phyloP scores from a whole-genome alignment of 2,329 filamentous ascomycete species.

The Xylaria sp. region DNA sequence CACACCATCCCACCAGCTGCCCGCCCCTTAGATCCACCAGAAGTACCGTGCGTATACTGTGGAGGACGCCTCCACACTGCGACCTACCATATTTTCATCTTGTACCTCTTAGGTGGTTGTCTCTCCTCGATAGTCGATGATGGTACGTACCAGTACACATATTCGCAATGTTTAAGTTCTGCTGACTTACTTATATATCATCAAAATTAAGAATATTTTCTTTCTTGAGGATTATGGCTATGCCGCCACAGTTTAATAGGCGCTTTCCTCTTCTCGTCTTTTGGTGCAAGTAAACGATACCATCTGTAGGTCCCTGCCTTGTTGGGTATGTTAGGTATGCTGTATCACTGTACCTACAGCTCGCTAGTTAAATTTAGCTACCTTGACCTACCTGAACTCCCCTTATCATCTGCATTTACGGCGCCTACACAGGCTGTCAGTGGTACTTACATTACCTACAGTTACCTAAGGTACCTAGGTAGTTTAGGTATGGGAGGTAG shows the following conservation, averaged over 20 bases:
- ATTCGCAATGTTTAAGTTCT: too few relatives aligned
- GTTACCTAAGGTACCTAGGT: too few relatives aligned
- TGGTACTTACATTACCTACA: background rate
- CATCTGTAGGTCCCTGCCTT: background rate
- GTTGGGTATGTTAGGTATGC: background rate
- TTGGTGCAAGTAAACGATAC: too few relatives aligned
- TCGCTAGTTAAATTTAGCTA: slow-evolving; percentile 30
- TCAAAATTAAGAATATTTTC: too few relatives aligned
- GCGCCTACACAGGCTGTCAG: background rate
- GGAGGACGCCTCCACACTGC: background rate
- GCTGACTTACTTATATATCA: too few relatives aligned
- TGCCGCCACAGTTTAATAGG: too few relatives aligned
- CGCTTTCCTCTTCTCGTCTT: too few relatives aligned
- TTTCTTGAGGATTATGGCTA: too few relatives aligned
- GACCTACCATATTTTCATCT: slow-evolving; percentile 1
- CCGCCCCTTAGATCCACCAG: background rate
- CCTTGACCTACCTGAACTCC: background rate
- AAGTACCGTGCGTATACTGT: slow-evolving; percentile 33
- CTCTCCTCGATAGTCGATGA: background rate
- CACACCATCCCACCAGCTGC: background rate
- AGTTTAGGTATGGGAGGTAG: background rate
- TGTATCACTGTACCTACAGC: slow-evolving; percentile 21
- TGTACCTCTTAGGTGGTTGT: background rate
- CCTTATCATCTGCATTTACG: background rate
- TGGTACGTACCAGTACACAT: too few relatives aligned